Evolutionary conservation across 1,284 basidiomycete species (phyloP).

Genomic region (Entoloma clypeatum): DNA sequence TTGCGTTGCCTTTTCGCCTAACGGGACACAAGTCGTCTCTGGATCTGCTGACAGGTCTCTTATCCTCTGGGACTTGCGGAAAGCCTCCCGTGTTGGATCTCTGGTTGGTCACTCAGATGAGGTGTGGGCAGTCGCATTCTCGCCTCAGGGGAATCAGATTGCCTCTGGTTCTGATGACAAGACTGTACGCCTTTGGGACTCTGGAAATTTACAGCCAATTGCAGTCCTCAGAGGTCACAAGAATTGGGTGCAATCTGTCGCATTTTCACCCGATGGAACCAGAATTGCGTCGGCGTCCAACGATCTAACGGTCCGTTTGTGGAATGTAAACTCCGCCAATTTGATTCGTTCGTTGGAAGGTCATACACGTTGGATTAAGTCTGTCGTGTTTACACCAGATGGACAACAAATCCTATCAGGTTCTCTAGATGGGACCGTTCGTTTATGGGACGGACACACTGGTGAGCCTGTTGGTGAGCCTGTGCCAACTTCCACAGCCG

Average conservation of each 20-base stretch:
- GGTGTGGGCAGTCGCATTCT: not conserved
- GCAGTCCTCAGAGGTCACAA: not conserved
- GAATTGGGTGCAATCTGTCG: not conserved
- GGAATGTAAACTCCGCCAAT: not conserved
- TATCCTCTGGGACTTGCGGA: conserved; percentile 5
- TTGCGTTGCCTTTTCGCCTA: not conserved
- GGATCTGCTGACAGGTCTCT: not conserved
- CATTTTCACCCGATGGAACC: not conserved
- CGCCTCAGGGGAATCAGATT: not conserved
- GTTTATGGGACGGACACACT: conserved; percentile 1
- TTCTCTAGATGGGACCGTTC: conserved; percentile 1
- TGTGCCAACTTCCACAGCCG: no score
- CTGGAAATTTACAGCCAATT: not conserved
- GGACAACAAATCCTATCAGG: conserved; percentile 1
- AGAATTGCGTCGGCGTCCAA: not conserved
- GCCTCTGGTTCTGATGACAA: conserved; percentile 1
- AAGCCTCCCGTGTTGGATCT: not conserved
- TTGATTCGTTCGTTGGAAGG: not conserved
- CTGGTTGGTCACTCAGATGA: not conserved
- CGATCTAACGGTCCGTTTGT: not conserved
- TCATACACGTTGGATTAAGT: not conserved
- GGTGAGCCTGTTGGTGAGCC: no score
- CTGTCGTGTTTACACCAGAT: conserved; percentile 4
- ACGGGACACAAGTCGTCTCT: not conserved
- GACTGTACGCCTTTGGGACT: conserved; percentile 1